Evolutionary conservation across 1,284 basidiomycete species (phyloP), one percentile per base, ranked within the genome.

Genomic region (Tilletia caries): DNA sequence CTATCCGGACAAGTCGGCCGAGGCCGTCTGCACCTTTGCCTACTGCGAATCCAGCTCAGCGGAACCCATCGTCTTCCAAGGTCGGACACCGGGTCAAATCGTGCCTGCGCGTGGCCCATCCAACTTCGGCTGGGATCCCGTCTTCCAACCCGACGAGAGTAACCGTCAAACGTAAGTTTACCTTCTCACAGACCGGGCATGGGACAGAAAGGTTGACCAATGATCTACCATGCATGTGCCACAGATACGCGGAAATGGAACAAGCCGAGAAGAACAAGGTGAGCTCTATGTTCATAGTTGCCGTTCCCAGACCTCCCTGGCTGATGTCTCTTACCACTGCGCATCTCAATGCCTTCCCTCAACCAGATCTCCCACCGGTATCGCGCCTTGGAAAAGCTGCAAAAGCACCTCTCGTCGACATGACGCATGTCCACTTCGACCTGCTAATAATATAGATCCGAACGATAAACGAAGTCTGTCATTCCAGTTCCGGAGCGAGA

Each of bases 11-110:
- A 92, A 88, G 70, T 88, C 87, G 18, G 95, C 96, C 0, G 91
- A 90, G 76, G 95, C 95, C 0, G 86, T 98, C 8, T 98, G 95
- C 85, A 98, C 95, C 0, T 98, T 98, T 77, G 95, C 94, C 8
- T 98, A 96, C 84, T 92, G 76, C 73, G 89, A 67, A 1, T 77
- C 76, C 0, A 73, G 76, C 4, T 73, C 46, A 0, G 43, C 74
- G 25, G 70, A 71, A 37, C 74, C 76, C 1, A 69, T 76, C 66
- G 83, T 98, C n/a, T 98, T 98, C 74, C 94, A 98, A 82, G 95
- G 95, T 0, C 87, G 87, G 25, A 97, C 94, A 0, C 89, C 92
- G 60, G 95, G 95, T 0, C 87, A 85, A 27, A 95, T 98, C 67
- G 96, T 98, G 0, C 89, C 89, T 29, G 88, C 95, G 0, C 86